Base-by-base conservation (phyloP, 805 yeast genomes). In the Candida sithepensis region DNA sequence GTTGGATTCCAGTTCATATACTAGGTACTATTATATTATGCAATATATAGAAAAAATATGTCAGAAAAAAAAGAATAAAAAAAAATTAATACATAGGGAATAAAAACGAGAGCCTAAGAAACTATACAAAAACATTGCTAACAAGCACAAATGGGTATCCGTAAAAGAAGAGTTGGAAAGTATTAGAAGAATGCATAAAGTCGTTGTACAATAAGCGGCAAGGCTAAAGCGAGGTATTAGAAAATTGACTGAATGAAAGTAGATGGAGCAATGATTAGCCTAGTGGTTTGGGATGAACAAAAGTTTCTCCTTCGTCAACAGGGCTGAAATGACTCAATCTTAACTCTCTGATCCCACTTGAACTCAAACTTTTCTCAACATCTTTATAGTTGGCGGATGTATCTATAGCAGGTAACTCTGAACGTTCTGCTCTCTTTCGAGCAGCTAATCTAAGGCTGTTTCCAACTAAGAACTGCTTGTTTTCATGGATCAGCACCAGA, bases 401-500 rank as follows among this genome's bases (percentile, higher is more conserved):
- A 34, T 34, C 38, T 16, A 34, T 34, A 18, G 4, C 6, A 34
- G 21, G 4, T 16, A 34, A 16, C 4, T 12, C 21, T 5, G 38
- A 8, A 12, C 5, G 21, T 4, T 14, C 8, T 6, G 38, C 38
- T 34, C 10, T 34, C 8, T 16, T 5, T 7, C 21, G 38, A 16
- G 38, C 20, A 13, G 38, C 14, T 16, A 34, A 34, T 34, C 38
- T 18, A 39, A 39, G 26, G 19, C 14, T 39, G 14, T 23, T 8
- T 7, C 30, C 20, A 33, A 22, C 19, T 18, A 61, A 45, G 26
- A 58, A 59, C n/a, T 37, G 37, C 44, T 50, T 46, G 41, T 54
- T 58, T 33, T 56, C 58, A 21, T 46, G 45, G 2, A 62, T 49
- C 5, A 60, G 37, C 8, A 49, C 36, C 13, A 63, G 49, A 2